Conservation (phyloP, 2,329 filamentous ascomycete genomes). For the Alternaria hordeiaustralica region DNA sequence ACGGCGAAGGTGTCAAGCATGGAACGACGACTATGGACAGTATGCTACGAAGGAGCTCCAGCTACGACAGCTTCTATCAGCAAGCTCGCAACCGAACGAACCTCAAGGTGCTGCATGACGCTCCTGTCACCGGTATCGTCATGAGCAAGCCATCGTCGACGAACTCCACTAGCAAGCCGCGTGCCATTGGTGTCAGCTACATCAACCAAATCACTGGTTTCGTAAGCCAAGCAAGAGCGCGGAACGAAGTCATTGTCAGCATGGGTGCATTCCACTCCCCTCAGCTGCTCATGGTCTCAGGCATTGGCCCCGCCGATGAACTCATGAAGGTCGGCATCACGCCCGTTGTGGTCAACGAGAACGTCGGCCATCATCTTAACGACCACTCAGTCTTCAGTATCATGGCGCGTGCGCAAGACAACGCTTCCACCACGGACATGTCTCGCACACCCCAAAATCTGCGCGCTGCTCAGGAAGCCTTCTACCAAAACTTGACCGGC, state of each 20-base stretch:
- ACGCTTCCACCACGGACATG: constrained; percentile 32
- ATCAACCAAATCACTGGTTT: constrained; percentile 33
- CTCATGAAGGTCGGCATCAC: constrained; percentile 32
- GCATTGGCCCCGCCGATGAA: constrained; percentile 41
- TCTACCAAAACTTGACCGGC: constrained; percentile 36
- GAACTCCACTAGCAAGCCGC: constrained; percentile 12
- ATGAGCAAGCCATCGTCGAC: constrained; percentile 12
- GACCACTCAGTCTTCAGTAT: constrained; percentile 37
- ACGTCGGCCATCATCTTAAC: constrained; percentile 36
- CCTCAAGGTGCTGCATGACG: constrained; percentile 34
- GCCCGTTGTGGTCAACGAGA: constrained; percentile 37
- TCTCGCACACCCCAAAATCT: constrained; percentile 29
- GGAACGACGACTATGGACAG: constrained; percentile 35
- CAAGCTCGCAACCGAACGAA: constrained; percentile 38
- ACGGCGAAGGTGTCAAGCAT: constrained; percentile 41
- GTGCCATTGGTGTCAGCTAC: constrained; percentile 36
- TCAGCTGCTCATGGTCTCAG: constrained; percentile 50
- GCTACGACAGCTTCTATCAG: constrained; percentile 41
- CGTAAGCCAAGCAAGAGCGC: constrained; percentile 35
- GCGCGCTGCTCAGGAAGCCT: constrained; percentile 33
- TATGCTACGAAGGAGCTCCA: constrained; percentile 30
- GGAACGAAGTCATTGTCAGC: constrained; percentile 36
- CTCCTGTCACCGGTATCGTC: constrained; percentile 36
- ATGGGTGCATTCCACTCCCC: constrained; percentile 46
- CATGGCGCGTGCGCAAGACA: constrained; percentile 32